Base-by-base conservation (phyloP, 495 filamentous ascomycete species). In the Annulohypoxylon maeteangense region DNA sequence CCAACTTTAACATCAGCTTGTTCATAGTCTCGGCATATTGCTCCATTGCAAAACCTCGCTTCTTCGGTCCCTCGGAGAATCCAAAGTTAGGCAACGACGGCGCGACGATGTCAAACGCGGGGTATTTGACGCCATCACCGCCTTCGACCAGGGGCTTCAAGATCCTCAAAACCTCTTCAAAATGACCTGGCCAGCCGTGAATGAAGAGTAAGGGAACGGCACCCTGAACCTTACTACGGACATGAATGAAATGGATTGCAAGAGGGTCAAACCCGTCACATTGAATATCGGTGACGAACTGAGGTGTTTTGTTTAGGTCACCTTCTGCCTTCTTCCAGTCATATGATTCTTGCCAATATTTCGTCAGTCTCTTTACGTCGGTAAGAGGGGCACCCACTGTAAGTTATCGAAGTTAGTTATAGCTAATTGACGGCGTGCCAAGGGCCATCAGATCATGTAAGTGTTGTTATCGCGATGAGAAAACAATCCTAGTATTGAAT, bases 81-180 rank as follows among this genome's bases (percentile, higher is more conserved):
- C 88, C 90, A 75, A 89, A 92, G 61, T 90, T 90, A 0, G 89
- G 88, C 57, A 92, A 78, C 4, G 88, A 90, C 0, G 90, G 90
- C 1, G 83, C 90, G 3, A 93, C 82, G 31, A 93, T 76, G 71
- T 91, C 80, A 62, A 92, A 93, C 0, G 85, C 83, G 0, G 86
- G 85, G n/a, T 69, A 63, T 32, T 82, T 72, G 0, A 78, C 76
- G 18, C 81, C 76, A 27, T 78, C 78, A 7, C 81, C 76, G 7
- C 78, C 79, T 22, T 77, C 60, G 0, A 81, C 84, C 29, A 93
- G 81, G 14, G 85, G 76, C 4, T 86, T 85, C 11, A 93, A 80
- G 34, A 92, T 75, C 65, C 89, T 90, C 5, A 82, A 82, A 4
- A 87, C 89, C 79, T 93, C 90, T 47, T 90, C 68, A 74, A 92